A percentile compares a stretch with the other conserved stretches of the same genome.
Evolutionary conservation across 345 rosid genomes (phyloP).

Genomic region (Citrus glauca): DNA sequence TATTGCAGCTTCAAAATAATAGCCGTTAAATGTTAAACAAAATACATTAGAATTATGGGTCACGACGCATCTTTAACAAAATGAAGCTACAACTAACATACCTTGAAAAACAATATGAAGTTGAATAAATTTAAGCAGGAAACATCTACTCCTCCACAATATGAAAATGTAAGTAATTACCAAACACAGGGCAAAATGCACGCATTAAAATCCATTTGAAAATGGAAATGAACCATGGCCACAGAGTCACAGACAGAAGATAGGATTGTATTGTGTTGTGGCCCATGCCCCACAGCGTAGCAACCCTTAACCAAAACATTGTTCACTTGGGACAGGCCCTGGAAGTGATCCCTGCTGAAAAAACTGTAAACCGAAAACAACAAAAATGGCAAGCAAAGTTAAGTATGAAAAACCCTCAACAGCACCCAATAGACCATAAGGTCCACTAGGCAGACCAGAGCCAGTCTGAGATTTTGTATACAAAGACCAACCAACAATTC

Average conservation of each 20-base stretch:
- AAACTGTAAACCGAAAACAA: slow-evolving; percentile 72
- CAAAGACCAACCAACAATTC: slow-evolving; percentile 74
- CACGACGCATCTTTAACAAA: too few species aligned
- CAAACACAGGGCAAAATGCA: too few species aligned
- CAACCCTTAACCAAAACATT: slow-evolving; percentile 62
- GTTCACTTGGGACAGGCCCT: slow-evolving; percentile 76
- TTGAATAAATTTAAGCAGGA: too few species aligned
- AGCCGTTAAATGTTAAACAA: too few species aligned
- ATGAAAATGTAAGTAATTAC: too few species aligned
- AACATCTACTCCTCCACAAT: too few species aligned
- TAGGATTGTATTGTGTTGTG: slow-evolving; percentile 1
- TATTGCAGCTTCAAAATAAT: too few species aligned
- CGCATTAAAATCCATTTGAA: neutral
- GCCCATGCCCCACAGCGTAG: too few species aligned
- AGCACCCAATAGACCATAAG: slow-evolving; percentile 76
- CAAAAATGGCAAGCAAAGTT: slow-evolving; percentile 57
- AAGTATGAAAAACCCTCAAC: slow-evolving; percentile 78
- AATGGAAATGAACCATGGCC: neutral
- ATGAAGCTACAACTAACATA: too few species aligned
- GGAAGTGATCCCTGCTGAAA: slow-evolving; percentile 63
- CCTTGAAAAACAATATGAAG: too few species aligned
- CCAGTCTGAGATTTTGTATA: slow-evolving; percentile 79
- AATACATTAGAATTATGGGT: too few species aligned
- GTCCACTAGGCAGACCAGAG: slow-evolving; percentile 81
- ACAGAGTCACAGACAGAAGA: slow-evolving; percentile 13